Percentiles rank a stretch among this genome's conserved stretches.
These are phyloP conservation scores for Juglanconis sp. DNA, from an alignment of 2,329 filamentous ascomycete species.

Conservation along the genomic window DNA sequence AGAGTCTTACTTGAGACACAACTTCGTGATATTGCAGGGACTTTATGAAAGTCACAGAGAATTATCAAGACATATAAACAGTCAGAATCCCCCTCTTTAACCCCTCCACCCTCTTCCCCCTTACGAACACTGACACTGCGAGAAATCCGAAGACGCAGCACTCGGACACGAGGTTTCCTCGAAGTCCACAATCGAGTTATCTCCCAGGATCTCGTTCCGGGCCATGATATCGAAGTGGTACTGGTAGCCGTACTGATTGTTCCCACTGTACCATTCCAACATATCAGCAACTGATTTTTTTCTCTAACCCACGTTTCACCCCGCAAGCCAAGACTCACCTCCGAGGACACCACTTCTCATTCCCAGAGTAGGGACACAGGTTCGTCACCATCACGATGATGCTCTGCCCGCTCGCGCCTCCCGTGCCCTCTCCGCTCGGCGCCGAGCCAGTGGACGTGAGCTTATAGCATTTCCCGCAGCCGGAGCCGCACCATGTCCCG, in stretches of 20 bases:
- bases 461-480: constrained; percentile 28
- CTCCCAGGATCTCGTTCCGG: constrained; percentile 1
- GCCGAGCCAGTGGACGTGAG: constrained; percentile 26
- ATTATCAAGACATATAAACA: too few relatives aligned
- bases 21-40: too few relatives aligned
- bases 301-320: too few relatives aligned
- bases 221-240: constrained; percentile 17
- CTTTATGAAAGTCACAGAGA: too few relatives aligned
- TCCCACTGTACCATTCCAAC: not conserved
- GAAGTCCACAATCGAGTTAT: constrained; percentile 10
- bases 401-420: constrained; percentile 19
- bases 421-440: constrained; percentile 3
- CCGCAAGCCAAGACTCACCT: constrained; percentile 13
- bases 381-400: constrained; percentile 33
- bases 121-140: constrained; percentile 9
- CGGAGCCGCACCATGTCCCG: constrained; percentile 26
- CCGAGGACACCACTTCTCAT: constrained; percentile 33
- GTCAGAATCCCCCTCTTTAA: too few relatives aligned
- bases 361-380: constrained; percentile 33
- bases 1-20: too few relatives aligned
- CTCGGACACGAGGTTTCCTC: constrained; percentile 4
- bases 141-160: not conserved
- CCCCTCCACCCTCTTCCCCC: not conserved
- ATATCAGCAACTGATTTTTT: not conserved
- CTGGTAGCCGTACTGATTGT: constrained; percentile 1